Evolutionary conservation across 768 basidiomycete species (phyloP).

Genomic region (Boletus subcaerulescens): DNA sequence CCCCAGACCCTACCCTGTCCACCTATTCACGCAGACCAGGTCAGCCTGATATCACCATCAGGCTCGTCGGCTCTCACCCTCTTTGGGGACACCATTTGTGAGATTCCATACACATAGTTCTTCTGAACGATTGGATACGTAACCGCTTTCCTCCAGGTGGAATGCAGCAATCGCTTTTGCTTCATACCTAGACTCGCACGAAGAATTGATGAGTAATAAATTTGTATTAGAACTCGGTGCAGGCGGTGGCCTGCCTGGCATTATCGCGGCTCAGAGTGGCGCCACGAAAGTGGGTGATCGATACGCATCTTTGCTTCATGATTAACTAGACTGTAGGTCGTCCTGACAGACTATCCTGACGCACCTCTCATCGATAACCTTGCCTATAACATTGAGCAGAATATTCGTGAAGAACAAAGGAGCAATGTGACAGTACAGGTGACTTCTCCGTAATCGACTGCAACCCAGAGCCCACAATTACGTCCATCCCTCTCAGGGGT

Average conservation of each 20-base stretch:
- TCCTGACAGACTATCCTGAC: slow-evolving; percentile 95
- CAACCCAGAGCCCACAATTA: slow-evolving; percentile 15
- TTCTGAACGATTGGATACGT: neutral
- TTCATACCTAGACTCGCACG: slow-evolving; percentile 59
- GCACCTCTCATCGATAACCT: slow-evolving; percentile 71
- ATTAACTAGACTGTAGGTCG: slow-evolving; percentile 45
- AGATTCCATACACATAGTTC: slow-evolving; percentile 6
- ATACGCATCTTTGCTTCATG: neutral
- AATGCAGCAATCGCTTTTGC: slow-evolving; percentile 76
- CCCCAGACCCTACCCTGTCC: slow-evolving; percentile 57
- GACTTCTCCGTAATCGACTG: slow-evolving; percentile 27
- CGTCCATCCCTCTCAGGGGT: slow-evolving; percentile 48
- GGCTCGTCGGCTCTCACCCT: slow-evolving; percentile 76
- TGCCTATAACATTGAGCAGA: slow-evolving; percentile 58
- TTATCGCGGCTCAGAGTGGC: slow-evolving; percentile 69
- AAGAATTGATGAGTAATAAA: slow-evolving; percentile 41
- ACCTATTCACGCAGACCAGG: slow-evolving; percentile 42
- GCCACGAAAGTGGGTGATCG: slow-evolving; percentile 53
- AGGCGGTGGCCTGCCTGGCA: slow-evolving; percentile 84
- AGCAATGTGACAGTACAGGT: slow-evolving; percentile 33
- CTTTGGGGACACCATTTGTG: slow-evolving; percentile 83
- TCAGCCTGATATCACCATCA: slow-evolving; percentile 46
- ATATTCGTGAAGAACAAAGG: slow-evolving; percentile 37
- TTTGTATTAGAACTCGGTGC: slow-evolving; percentile 88
- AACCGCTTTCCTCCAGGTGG: slow-evolving; percentile 51